Base-by-base conservation (phyloP, 2,329 filamentous ascomycete genomes). In the Botrytis pseudocinerea region DNA sequence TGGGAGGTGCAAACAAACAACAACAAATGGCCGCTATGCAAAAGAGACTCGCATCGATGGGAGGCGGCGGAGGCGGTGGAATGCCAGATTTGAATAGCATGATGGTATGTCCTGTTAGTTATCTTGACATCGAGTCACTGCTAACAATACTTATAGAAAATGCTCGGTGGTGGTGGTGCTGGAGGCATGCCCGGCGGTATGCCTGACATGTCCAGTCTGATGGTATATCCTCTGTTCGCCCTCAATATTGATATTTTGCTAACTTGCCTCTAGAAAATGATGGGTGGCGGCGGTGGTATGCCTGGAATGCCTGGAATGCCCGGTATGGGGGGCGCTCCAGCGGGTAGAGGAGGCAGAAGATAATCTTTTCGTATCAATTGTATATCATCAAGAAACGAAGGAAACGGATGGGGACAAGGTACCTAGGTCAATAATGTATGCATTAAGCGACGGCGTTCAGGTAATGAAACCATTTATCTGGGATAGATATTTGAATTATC, bases 1-100 rank as follows among this genome's bases (percentile, higher is more conserved):
- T 98, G 91, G 93, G 92, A 42, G 94, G 95, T 62, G 93, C 91
- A 44, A 97, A 97, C 84, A 95, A 96, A 83, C 89, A 93, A 46
- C 94, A 97, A 82, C 95, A 98, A 83, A 89, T 98, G 84, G 95
- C 95, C 0, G 95, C 96, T 2, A 97, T 98, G 94, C 96, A 99
- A 85, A 97, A 97, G 85, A 88, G 95, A 20, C 86, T 99, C 84
- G 93, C 95, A 81, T 93, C 92, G 78, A 97, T 98, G 93, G 96
- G 95, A 48, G 93, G 93, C 54, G 90, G 86, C 5, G 91, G 85
- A 2, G 88, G 84, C 38, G 85, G 84, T 22, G 87, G 88, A 9
- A 94, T 94, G 91, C 91, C 91, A 0, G 94, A 97, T 79, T 92
- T 98, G 88, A 90, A 90, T 46, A 91, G 91, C 73, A 87, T 98